Evolutionary conservation across 2,329 filamentous ascomycete genomes (phyloP), one percentile per base, ranked within the genome.

Genomic region (Aotearoamyces nothofagi): DNA sequence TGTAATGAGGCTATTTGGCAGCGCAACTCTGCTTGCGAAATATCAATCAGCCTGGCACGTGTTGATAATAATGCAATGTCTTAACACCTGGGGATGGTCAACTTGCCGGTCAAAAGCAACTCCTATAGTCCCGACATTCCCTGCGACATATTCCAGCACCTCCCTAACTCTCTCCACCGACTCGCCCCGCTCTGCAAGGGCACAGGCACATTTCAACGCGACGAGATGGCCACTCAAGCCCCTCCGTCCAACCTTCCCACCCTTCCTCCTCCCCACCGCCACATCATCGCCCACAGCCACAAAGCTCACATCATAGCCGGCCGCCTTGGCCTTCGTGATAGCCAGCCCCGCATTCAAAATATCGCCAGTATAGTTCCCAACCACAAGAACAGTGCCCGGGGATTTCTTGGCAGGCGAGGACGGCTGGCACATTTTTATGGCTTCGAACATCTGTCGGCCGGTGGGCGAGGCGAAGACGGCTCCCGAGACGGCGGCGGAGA

Each of bases 1-100:
- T 3, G 41, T 45, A 4, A 42, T 28, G 9, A 42, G 38, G 13
- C 27, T 26, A 23, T 45, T 45, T 24, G 42, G 41, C 4, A 43
- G 31, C 3, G 41, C 39, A n/a, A 45, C 41, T 19, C 41, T 45
- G 10, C n/a, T n/a, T n/a, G n/a, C n/a, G n/a, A n/a, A n/a, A n/a
- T n/a, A n/a, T n/a, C n/a, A n/a, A n/a, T n/a, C n/a, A n/a, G n/a
- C n/a, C n/a, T n/a, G n/a, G n/a, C n/a, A n/a, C n/a, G n/a, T n/a
- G n/a, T n/a, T n/a, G n/a, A n/a, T n/a, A n/a, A n/a, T n/a, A n/a
- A n/a, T n/a, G n/a, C n/a, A n/a, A n/a, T n/a, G n/a, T n/a, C n/a
- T n/a, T n/a, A n/a, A n/a, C n/a, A n/a, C n/a, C n/a, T n/a, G n/a
- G n/a, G n/a, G n/a, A n/a, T n/a, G n/a, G 9, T 12, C 7, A 25